These are phyloP conservation scores for Cytospora schulzeri DNA, from an alignment of 2,329 filamentous ascomycete species.

Conservation along the genomic window DNA sequence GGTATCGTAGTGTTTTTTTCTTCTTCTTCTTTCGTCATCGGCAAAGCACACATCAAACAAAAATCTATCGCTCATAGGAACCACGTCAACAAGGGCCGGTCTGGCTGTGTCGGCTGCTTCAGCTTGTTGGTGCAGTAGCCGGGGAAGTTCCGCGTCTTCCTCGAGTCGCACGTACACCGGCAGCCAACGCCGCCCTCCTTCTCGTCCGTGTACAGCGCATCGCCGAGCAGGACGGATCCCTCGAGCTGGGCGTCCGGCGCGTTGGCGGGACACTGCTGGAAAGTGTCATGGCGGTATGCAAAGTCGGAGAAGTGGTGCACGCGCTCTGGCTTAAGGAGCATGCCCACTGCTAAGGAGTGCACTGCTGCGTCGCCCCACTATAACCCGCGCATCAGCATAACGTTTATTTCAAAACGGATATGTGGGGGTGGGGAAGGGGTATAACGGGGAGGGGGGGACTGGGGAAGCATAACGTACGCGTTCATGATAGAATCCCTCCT, in stretches of 20 bases:
- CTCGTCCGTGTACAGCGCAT: conserved; percentile 24
- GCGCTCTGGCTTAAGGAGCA: conserved; percentile 43
- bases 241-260: conserved; percentile 41
- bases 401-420: neutral
- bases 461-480: conserved; percentile 36
- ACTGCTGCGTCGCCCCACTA: conserved; percentile 50
- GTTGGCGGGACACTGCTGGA: conserved; percentile 40
- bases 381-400: conserved; percentile 7
- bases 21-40: neutral
- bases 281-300: conserved; percentile 44
- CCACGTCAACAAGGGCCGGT: conserved; percentile 39
- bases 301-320: conserved; percentile 49
- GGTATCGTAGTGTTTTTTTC: conserved; percentile 22
- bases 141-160: conserved; percentile 37
- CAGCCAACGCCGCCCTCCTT: conserved; percentile 42
- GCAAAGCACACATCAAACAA: neutral
- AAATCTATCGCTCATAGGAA: conserved; percentile 30
- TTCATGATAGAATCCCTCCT: conserved; percentile 48
- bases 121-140: conserved; percentile 43
- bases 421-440: neutral
- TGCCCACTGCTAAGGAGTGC: conserved; percentile 46
- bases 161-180: conserved; percentile 45
- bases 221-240: conserved; percentile 37
- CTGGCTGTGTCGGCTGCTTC: conserved; percentile 39
- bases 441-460: no score